Evolutionary conservation across 148 eudicot species (phyloP), one percentile per base, ranked within the genome.

Genomic region (Rhododendron ovatum): DNA sequence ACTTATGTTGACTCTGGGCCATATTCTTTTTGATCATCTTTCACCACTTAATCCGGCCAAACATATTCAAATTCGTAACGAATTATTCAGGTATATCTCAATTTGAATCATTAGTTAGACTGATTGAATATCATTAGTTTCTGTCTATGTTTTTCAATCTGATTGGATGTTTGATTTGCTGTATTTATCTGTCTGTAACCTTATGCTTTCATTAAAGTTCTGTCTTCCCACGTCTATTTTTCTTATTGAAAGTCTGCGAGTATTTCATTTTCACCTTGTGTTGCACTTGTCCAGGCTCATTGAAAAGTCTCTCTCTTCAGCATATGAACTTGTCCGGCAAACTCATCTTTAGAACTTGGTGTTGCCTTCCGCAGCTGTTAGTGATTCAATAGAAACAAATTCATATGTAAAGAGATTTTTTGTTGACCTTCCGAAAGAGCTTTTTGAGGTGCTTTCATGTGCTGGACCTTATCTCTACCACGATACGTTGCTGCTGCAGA

Each of bases 401-500:
- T 82, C 92, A 20, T 83, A 88, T 12, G 86, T 14, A 30, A 30
- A 30, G 30, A 82, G 84, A 82, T 83, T 89, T 14, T 90, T 91
- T 30, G 75, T 94, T 87, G 82, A 91, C 86, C 89, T 98, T 83
- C 93, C 96, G 0, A 98, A 94, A 89, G 96, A 94, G 79, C 93
- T 98, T 82, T 98, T 98, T 89, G 98, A 98, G 93, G 95, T 95
- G 99, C 98, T 98, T 90, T 78, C 93, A 86, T 88, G 91, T 89
- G 96, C 89, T 85, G 99, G 99, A 87, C 95, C 99, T 86, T 95
- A 94, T 91, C 93, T 98, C 77, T 91, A 98, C 79, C 96, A 98
- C 61, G 92, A 98, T 83, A 91, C 98, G 26, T 86, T 94, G 87
- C 89, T 98, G 88, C 86, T 98, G 89, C 99, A 98, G 89, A 98